Evolutionary conservation across 1,284 basidiomycete genomes (phyloP).

Genomic region (Tremellales sp.): DNA sequence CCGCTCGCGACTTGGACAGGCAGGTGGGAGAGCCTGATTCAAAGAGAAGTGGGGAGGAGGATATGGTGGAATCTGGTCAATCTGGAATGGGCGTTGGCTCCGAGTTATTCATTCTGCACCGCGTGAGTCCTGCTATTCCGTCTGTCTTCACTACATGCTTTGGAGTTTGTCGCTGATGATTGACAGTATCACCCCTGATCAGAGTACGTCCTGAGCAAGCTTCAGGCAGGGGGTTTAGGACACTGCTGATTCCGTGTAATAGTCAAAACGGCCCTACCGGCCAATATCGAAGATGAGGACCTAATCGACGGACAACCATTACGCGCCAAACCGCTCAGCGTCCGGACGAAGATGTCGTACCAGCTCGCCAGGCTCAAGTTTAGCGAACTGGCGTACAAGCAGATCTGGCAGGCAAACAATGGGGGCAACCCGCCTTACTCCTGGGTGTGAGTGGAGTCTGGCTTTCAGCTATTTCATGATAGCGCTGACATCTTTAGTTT

Average conservation of each 20-base stretch:
- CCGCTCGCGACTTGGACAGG: constrained; percentile 47
- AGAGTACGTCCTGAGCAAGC: constrained; percentile 39
- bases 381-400: constrained; percentile 46
- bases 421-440: constrained; percentile 47
- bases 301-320: constrained; percentile 47
- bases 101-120: constrained; percentile 46
- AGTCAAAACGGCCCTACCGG: constrained; percentile 48
- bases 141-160: not conserved
- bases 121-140: constrained; percentile 5
- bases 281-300: constrained; percentile 50
- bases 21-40: constrained; percentile 48
- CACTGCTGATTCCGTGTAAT: constrained; percentile 7
- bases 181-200: constrained; percentile 47
- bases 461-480: not conserved
- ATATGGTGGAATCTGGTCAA: constrained; percentile 51
- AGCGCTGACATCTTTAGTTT: constrained; percentile 9
- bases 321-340: constrained; percentile 38
- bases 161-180: not conserved
- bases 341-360: constrained; percentile 49
- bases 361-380: constrained; percentile 47
- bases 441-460: constrained; percentile 37
- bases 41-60: constrained; percentile 48
- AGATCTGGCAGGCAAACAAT: constrained; percentile 50
- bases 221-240: not conserved
- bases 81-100: constrained; percentile 48